Evolutionary conservation across 1,284 basidiomycete species (phyloP), one percentile per base, ranked within the genome.

Genomic region (Fomitopsis pinicola): DNA sequence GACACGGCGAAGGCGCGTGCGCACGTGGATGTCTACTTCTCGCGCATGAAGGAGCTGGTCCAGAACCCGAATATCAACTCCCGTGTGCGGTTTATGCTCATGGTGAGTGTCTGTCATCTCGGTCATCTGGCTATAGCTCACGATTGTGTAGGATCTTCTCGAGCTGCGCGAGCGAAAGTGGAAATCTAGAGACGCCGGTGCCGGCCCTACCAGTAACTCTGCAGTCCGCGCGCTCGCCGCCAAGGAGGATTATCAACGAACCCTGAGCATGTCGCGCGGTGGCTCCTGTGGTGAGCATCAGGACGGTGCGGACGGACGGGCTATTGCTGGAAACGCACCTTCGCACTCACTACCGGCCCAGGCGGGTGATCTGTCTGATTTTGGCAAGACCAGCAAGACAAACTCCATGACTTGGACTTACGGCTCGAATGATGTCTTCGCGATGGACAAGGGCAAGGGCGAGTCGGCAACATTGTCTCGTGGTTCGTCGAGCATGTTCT

Each of bases 81-180:
- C 40, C 89, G 97, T 72, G 94, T 98, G 85, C 87, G 89, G 61
- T 98, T 94, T 79, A 97, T 98, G 95, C 82, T 98, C 63, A 85
- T 92, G 84, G 94, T 95, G 66, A 62, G 84, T 55, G 19, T 26
- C 7, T n/a, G 22, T 22, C 22, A 22, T 22, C 22, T 22, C 22
- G 22, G 22, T 22, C 22, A 22, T 22, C 22, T 5, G 28, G 26
- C 42, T 8, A 19, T 14, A 15, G 42, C 15, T 60, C 26, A 57
- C 33, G 12, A 40, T 22, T 35, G n/a, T 33, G 15, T 38, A 71
- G 69, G 74, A 75, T 76, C 82, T 97, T 46, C 85, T 97, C 65
- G 97, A 98, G 74, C 82, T 97, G 45, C 90, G 95, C 46, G 83
- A 85, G 50, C 85, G 88, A 60, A 88, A 86, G 68, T 98, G 97